Evolutionary conservation across 352 stramenopile species (phyloP).

Genomic region (Phytophthora lateralis): DNA sequence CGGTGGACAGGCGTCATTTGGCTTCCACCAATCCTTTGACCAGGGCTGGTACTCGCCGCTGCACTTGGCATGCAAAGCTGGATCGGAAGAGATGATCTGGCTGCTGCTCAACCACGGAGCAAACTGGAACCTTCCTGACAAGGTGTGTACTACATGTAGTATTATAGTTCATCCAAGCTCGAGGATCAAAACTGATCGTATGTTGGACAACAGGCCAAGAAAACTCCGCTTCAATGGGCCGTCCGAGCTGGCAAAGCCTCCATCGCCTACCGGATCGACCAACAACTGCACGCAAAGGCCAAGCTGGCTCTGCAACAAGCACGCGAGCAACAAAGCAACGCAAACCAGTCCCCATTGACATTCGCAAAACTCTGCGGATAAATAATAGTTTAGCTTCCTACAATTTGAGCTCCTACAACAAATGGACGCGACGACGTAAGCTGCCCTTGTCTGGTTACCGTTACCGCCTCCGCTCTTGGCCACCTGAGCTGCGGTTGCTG

Average conservation of each 20-base stretch:
- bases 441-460: slow-evolving; percentile 14
- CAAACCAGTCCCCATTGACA: slow-evolving; percentile 28
- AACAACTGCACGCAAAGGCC: slow-evolving; percentile 61
- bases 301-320: slow-evolving; percentile 40
- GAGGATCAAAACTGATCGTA: not conserved
- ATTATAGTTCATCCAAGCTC: not conserved
- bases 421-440: slow-evolving; percentile 6
- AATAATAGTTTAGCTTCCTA: slow-evolving; percentile 52
- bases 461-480: slow-evolving; percentile 36
- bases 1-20: not conserved
- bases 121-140: slow-evolving; percentile 63
- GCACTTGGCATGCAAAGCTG: slow-evolving; percentile 75
- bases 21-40: not conserved
- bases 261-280: slow-evolving; percentile 75
- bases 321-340: slow-evolving; percentile 28
- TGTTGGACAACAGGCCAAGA: slow-evolving; percentile 38
- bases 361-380: slow-evolving; percentile 51
- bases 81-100: slow-evolving; percentile 67
- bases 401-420: slow-evolving; percentile 23
- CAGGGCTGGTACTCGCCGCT: slow-evolving; percentile 82
- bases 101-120: slow-evolving; percentile 63
- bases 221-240: slow-evolving; percentile 78
- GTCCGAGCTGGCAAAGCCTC: slow-evolving; percentile 69
- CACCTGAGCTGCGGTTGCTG: slow-evolving; percentile 36
- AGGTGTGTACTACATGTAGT: slow-evolving; percentile 32